Conservation (phyloP, 2,329 filamentous ascomycete species). For the Penicillium janthinellum region DNA sequence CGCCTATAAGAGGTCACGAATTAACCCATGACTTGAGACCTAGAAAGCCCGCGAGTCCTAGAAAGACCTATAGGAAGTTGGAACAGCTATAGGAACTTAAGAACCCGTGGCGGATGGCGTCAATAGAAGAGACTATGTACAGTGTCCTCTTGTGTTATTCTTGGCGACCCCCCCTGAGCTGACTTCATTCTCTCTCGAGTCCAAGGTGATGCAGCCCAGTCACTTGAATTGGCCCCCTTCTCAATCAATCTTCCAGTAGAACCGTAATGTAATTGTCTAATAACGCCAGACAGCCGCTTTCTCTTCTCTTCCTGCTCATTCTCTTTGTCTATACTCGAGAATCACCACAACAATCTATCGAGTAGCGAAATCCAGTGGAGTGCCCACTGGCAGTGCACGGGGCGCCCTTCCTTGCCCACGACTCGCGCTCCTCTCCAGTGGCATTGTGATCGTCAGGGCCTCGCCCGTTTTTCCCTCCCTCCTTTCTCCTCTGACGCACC, state of each 20-base stretch:
- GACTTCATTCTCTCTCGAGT: background rate
- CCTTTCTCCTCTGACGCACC: constrained; percentile 11
- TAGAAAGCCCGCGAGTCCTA: background rate
- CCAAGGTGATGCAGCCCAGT: background rate
- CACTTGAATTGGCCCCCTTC: constrained; percentile 3
- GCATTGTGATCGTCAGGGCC: constrained; percentile 31
- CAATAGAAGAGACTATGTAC: background rate
- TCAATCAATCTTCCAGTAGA: constrained; percentile 1
- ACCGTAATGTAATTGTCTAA: no score
- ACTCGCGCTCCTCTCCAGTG: background rate
- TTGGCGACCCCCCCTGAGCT: constrained; percentile 18
- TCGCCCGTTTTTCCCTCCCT: constrained; percentile 26
- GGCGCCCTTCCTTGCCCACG: constrained; percentile 8
- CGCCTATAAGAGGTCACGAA: background rate
- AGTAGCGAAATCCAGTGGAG: background rate
- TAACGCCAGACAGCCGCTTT: background rate
- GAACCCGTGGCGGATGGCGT: background rate
- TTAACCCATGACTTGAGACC: background rate
- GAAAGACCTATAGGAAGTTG: background rate
- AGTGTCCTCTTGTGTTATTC: background rate
- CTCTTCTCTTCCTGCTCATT: background rate
- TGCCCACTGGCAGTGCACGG: constrained; percentile 13
- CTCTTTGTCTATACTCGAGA: background rate
- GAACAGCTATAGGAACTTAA: background rate
- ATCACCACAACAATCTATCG: background rate